Base-by-base conservation (phyloP, 2,329 filamentous ascomycete genomes). In the Fusarium oligoseptatum region DNA sequence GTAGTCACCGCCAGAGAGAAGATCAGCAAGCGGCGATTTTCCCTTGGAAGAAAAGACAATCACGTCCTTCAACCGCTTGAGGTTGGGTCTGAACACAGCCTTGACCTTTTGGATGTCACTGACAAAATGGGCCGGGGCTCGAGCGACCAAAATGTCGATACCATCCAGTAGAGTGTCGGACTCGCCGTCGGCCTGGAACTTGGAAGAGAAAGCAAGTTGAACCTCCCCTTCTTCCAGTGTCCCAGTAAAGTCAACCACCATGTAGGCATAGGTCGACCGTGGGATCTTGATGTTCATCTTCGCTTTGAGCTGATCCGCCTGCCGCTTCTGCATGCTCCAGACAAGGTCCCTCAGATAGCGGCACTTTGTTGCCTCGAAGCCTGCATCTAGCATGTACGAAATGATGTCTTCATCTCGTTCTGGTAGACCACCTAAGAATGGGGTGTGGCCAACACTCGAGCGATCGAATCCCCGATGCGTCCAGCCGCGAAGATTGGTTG, bases 1-100 rank as follows among this genome's bases (percentile, higher is more conserved):
- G 71, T 95, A 96, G 77, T 96, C 94, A 0, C 94, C 94, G 0
- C 94, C 94, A 1, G 93, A 94, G 0, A 96, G 84, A 76, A 92
- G 91, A 10, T 90, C 88, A 0, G 93, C 94, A 0, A 95, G 85
- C 0, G 93, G 89, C 1, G 83, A 84, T 29, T 87, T 79, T 0
- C 93, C 93, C 68, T 88, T 89, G 0, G 85, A 86, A 0, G 94
- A 87, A 74, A 98, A 98, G 0, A 98, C 88, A 15, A 97, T 87
- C 1, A 98, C 91, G 76, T 98, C 93, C 70, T 93, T 93, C 0
- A 98, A 82, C 3, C 90, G 88, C 4, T 91, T 89, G 0, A 96
- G 83, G 48, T 91, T 87, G 0, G 87, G 86, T n/a, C 85, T 87
- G 69, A 88, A 90, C 0, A 92, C 89, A 0, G 86, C 88, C 41